These are phyloP conservation scores for Lantana camara DNA, from an alignment of 257 asterid genomes.

Conservation along the genomic window DNA sequence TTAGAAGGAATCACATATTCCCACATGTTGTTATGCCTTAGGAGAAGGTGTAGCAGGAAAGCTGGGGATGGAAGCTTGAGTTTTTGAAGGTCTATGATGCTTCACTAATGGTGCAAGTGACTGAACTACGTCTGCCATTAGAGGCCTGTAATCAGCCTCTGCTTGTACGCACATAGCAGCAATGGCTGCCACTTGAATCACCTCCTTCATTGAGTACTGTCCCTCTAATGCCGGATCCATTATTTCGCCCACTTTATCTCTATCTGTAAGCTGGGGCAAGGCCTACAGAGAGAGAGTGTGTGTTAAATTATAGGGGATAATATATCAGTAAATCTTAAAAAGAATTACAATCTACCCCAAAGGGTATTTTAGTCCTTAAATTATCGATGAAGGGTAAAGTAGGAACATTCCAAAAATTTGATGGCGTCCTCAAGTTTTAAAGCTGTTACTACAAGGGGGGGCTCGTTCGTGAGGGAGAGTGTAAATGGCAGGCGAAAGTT, in stretches of 20 bases:
- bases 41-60: slow-evolving; percentile 53
- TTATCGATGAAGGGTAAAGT: not conserved
- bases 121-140: slow-evolving; percentile 92
- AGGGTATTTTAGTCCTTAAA: too few species aligned
- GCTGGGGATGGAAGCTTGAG: slow-evolving; percentile 37
- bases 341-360: not conserved
- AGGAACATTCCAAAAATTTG: not conserved
- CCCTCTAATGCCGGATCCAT: slow-evolving; percentile 90
- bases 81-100: slow-evolving; percentile 46
- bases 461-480: too few species aligned
- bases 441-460: too few species aligned
- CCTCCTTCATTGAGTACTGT: slow-evolving; percentile 84
- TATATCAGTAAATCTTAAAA: too few species aligned
- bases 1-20: not conserved
- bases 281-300: slow-evolving; percentile 44
- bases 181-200: slow-evolving; percentile 84
- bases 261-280: slow-evolving; percentile 72
- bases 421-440: too few species aligned
- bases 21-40: too few species aligned
- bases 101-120: slow-evolving; percentile 83
- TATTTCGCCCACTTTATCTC: slow-evolving; percentile 76
- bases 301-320: not conserved
- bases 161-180: slow-evolving; percentile 95
- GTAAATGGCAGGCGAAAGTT: too few species aligned
- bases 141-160: slow-evolving; percentile 91